Evolutionary conservation across 1,139 yeast genomes (phyloP).

Genomic region (Taiozyma sp.): DNA sequence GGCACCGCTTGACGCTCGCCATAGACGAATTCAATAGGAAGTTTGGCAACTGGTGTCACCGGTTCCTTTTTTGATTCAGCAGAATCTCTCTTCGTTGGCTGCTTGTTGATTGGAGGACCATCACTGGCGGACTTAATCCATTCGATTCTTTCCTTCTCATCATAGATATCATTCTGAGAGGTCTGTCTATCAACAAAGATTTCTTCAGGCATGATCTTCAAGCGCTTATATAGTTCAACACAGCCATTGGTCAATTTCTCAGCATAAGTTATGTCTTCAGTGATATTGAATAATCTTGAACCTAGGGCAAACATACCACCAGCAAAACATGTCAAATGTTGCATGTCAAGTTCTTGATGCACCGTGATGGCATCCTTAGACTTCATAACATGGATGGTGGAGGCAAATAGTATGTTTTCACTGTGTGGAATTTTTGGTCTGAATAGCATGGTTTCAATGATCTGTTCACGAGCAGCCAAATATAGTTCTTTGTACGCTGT

Average conservation of each 20-base stretch:
- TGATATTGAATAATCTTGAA: constrained; percentile 45
- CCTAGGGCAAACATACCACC: constrained; percentile 75
- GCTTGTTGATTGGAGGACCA: neutral
- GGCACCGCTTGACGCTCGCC: constrained; percentile 1
- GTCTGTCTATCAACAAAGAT: constrained; percentile 30
- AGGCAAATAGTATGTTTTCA: constrained; percentile 23
- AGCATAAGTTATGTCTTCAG: constrained; percentile 54
- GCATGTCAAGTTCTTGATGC: constrained; percentile 30
- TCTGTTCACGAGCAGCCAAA: constrained; percentile 32
- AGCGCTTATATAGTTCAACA: constrained; percentile 52
- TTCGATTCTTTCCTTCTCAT: constrained; percentile 20
- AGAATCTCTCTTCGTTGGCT: neutral
- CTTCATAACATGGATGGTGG: constrained; percentile 17
- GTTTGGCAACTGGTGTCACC: neutral
- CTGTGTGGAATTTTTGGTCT: constrained; percentile 34
- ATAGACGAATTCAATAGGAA: neutral
- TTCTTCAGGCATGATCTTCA: constrained; percentile 42
- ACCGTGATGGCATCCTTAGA: constrained; percentile 10
- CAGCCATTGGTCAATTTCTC: constrained; percentile 65
- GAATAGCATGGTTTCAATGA: constrained; percentile 37
- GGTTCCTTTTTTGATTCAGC: neutral
- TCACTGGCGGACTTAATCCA: neutral
- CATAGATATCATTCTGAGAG: constrained; percentile 28
- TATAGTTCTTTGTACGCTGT: constrained; percentile 27
- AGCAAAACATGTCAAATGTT: constrained; percentile 66